These are phyloP conservation scores for Capsella rubella DNA, from an alignment of 441 rosid genomes.

Conservation along the genomic window DNA sequence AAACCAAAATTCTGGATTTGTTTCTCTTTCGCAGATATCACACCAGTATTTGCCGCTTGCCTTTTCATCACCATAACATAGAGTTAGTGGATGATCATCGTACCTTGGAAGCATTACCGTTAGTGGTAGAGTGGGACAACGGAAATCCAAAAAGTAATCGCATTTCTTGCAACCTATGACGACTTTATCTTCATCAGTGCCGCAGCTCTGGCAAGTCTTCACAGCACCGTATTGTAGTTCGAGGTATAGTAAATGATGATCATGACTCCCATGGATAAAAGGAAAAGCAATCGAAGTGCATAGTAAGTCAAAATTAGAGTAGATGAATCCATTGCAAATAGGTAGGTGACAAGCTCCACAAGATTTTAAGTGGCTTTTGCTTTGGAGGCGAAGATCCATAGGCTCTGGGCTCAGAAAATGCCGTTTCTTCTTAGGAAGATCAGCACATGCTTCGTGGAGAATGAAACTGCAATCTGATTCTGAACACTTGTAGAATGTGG, in stretches of 20 bases:
- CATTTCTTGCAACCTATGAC: neutral
- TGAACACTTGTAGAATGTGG: neutral
- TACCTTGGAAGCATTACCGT: neutral
- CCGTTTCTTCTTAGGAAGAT: slow-evolving; percentile 1
- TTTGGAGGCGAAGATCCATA: neutral
- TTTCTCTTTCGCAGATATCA: no score
- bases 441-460: slow-evolving; percentile 20
- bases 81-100: neutral
- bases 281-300: neutral
- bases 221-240: neutral
- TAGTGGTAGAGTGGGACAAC: neutral
- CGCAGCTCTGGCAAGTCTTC: no score
- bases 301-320: neutral
- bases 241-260: slow-evolving; percentile 17
- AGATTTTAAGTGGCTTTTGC: neutral
- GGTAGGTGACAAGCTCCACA: neutral
- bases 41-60: neutral
- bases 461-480: neutral
- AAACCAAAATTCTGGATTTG: no score
- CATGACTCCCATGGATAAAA: slow-evolving; percentile 24
- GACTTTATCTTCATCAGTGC: no score
- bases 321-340: neutral
- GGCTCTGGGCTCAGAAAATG: neutral
- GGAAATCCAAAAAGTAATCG: neutral
- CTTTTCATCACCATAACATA: neutral